phyloP scores from a whole-genome alignment of 208 protist species.

The Leptomonas seymouri region DNA sequence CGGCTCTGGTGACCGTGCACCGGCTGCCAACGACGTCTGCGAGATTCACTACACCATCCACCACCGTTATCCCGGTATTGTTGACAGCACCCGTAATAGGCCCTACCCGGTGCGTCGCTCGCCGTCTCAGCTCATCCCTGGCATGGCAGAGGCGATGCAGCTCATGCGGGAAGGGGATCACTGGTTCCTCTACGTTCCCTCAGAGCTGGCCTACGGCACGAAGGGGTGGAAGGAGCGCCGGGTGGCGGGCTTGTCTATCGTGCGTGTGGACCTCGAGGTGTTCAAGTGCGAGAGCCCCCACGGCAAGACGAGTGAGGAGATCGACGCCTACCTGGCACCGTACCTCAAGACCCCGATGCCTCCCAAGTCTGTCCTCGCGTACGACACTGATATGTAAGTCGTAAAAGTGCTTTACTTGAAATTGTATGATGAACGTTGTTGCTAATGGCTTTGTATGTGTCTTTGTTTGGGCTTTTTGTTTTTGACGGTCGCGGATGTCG shows the following conservation, averaged over 20 bases:
- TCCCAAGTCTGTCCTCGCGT: constrained; percentile 24
- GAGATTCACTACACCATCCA: constrained; percentile 72
- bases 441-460: neutral
- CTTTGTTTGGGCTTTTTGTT: neutral
- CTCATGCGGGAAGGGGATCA: constrained; percentile 87
- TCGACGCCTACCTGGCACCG: constrained; percentile 55
- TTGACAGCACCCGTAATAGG: constrained; percentile 59
- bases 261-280: constrained; percentile 76
- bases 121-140: constrained; percentile 56
- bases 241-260: constrained; percentile 49
- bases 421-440: no score
- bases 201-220: constrained; percentile 70
- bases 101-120: constrained; percentile 60
- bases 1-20: constrained; percentile 55
- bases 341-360: constrained; percentile 50
- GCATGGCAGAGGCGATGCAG: constrained; percentile 77
- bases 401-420: no score
- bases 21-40: constrained; percentile 56
- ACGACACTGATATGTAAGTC: constrained; percentile 49
- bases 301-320: constrained; percentile 56
- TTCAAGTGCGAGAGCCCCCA: constrained; percentile 44
- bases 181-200: constrained; percentile 78
- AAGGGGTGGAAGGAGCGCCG: constrained; percentile 36
- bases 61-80: constrained; percentile 49
- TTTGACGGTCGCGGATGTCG: no score